Evolutionary conservation across 495 filamentous ascomycete species (phyloP), one percentile per base, ranked within the genome.

Genomic region (Lindgomyces ingoldianus): DNA sequence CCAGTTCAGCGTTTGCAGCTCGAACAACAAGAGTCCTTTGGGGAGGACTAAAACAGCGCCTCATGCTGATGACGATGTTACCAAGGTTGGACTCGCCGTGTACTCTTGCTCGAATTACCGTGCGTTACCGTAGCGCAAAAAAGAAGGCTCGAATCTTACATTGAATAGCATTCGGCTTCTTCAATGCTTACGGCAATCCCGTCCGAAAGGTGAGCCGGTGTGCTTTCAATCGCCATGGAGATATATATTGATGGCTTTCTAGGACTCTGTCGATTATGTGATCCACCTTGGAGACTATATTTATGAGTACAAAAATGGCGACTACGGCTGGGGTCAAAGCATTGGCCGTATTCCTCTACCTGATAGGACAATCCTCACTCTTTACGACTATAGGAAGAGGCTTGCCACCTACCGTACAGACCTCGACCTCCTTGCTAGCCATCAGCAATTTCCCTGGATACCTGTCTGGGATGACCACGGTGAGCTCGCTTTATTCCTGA

Each of bases 241-340:
- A 2, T 24, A 48, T 18, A 1, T 1, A 56, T 44, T 69, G 18
- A 69, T 47, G 22, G 16, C 2, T 29, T 21, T 12, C 8, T 16
- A 70, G 68, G 85, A 89, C 62, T 81, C 80, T 21, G 83, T 87
- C 12, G 85, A 90, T 71, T 89, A 84, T 72, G 81, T 88, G 0
- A 59, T 87, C 49, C 84, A 87, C 68, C 77, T 88, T 12, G 85
- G 85, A 21, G 87, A 90, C 70, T 89, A 88, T 70, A 87, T 88
- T 71, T 88, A 90, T 70, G 85, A 90, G 70, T 84, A 83, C 46
- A 75, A 74, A 27, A 77, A 81, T 18, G 81, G 81, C n/a, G 74
- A 81, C 12, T 85, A 86, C 64, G 84, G 84, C 19, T 83, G 79
- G 77, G 83, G 81, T 25, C 67, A 81, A 53, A 74, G 69, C 21